These are phyloP conservation scores for Cladochytrium replicatum DNA, from an alignment of 192 early-diverging fungal genomes.

Conservation along the genomic window DNA sequence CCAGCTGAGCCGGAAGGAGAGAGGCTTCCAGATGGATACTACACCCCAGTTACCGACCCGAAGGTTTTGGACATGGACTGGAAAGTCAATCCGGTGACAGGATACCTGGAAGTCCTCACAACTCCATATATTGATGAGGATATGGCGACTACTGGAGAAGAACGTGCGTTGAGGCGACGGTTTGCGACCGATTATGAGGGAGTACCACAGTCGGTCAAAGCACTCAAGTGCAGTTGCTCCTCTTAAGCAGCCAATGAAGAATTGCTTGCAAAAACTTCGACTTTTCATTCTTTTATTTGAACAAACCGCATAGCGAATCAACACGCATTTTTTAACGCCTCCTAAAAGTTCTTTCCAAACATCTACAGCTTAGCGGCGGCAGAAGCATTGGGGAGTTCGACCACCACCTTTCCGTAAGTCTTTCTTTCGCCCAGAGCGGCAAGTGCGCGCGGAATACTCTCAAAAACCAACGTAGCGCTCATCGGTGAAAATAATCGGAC, in stretches of 20 bases:
- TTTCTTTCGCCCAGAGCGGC: constrained; percentile 56
- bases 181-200: too few relatives aligned
- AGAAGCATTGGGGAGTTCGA: too few relatives aligned
- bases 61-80: background rate
- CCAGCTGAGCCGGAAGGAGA: too few relatives aligned
- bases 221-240: constrained; percentile 63
- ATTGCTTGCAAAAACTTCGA: too few relatives aligned
- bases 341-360: too few relatives aligned
- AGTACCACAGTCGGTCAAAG: constrained; percentile 53
- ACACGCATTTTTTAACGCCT: too few relatives aligned
- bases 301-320: too few relatives aligned
- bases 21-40: constrained; percentile 11
- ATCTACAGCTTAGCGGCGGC: too few relatives aligned
- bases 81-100: background rate
- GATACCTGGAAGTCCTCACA: constrained; percentile 18
- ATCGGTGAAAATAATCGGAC: background rate
- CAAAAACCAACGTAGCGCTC: constrained; percentile 33
- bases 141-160: constrained; percentile 13
- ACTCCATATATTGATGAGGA: constrained; percentile 26
- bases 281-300: too few relatives aligned
- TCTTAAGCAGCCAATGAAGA: constrained; percentile 45
- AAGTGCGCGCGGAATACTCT: constrained; percentile 53
- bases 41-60: constrained; percentile 3
- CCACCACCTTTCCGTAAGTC: constrained; percentile 75
- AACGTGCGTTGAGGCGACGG: constrained; percentile 19